These are phyloP conservation scores for Sporothrix pseudoabietina DNA, from an alignment of 2,329 filamentous ascomycete genomes.

Conservation along the genomic window DNA sequence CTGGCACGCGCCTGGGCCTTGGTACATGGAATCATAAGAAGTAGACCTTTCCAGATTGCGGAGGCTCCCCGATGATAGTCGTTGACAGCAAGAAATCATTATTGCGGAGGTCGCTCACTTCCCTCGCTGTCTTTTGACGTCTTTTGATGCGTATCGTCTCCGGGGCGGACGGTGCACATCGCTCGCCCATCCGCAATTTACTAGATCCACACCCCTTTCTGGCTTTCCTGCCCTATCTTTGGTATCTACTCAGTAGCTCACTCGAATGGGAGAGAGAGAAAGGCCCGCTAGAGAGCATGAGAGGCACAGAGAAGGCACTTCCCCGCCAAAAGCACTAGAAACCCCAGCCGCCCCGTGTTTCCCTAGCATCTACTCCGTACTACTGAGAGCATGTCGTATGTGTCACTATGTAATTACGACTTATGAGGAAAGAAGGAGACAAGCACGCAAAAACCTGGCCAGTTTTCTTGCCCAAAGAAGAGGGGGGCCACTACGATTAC, in stretches of 20 bases:
- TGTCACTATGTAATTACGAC: too few species aligned
- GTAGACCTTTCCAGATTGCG: neutral
- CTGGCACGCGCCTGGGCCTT: neutral
- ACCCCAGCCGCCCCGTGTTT: constrained; percentile 25
- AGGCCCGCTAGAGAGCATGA: too few species aligned
- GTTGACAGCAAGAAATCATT: neutral
- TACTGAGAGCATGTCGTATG: too few species aligned
- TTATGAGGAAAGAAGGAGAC: neutral
- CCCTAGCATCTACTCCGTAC: neutral
- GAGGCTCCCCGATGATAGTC: neutral
- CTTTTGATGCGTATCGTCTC: constrained; percentile 10
- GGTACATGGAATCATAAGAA: neutral
- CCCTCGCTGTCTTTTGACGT: neutral
- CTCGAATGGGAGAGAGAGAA: neutral
- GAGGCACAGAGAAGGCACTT: constrained; percentile 4
- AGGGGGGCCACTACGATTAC: neutral
- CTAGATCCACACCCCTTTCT: constrained; percentile 5
- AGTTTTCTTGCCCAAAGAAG: neutral
- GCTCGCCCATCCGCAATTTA: neutral
- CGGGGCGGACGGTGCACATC: neutral
- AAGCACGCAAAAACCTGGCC: constrained; percentile 1
- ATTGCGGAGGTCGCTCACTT: constrained; percentile 8
- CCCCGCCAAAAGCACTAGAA: constrained; percentile 11
- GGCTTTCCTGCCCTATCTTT: constrained; percentile 8
- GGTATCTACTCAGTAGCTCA: neutral